Conservation (phyloP, 305 asterid genomes). For the Fraxinus paxiana region DNA sequence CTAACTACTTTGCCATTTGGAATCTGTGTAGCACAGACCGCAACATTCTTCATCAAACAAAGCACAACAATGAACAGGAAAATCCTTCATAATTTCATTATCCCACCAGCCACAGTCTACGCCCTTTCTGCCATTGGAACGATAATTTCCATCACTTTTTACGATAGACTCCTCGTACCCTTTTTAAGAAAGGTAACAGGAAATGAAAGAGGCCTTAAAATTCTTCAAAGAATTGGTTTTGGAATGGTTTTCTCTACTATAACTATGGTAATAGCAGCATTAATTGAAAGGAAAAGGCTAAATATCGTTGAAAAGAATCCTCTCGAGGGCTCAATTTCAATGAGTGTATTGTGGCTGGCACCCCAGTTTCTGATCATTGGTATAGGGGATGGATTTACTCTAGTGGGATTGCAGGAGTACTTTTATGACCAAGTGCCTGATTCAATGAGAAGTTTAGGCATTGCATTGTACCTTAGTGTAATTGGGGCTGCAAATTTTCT, state of each 20-base stretch:
- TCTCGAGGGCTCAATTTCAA: conserved; percentile 34
- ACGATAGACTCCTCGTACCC: conserved; percentile 67
- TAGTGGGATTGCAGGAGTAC: conserved; percentile 82
- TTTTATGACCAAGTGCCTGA: conserved; percentile 90
- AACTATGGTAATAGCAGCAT: conserved; percentile 63
- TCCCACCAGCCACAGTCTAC: conserved; percentile 71
- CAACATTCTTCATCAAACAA: conserved; percentile 91
- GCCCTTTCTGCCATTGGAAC: conserved; percentile 65
- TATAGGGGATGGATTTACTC: conserved; percentile 61
- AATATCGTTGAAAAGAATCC: conserved; percentile 31
- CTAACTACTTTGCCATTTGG: conserved; percentile 71
- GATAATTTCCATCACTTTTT: conserved; percentile 54
- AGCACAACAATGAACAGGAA: conserved; percentile 47
- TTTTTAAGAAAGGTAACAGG: conserved; percentile 47
- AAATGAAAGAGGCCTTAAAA: conserved; percentile 65
- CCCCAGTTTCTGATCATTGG: conserved; percentile 79
- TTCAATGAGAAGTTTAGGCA: conserved; percentile 83
- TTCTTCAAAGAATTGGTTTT: conserved; percentile 78
- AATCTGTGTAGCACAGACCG: conserved; percentile 56
- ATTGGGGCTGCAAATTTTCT: conserved; percentile 69
- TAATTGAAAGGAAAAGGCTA: conserved; percentile 60
- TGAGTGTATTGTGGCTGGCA: conserved; percentile 84
- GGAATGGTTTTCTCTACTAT: conserved; percentile 61
- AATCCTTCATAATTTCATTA: conserved; percentile 33
- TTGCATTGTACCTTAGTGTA: conserved; percentile 72